Evolutionary conservation across 176 grass and related monocot species (phyloP), one percentile per base, ranked within the genome.

Genomic region (Oryza meyeriana): DNA sequence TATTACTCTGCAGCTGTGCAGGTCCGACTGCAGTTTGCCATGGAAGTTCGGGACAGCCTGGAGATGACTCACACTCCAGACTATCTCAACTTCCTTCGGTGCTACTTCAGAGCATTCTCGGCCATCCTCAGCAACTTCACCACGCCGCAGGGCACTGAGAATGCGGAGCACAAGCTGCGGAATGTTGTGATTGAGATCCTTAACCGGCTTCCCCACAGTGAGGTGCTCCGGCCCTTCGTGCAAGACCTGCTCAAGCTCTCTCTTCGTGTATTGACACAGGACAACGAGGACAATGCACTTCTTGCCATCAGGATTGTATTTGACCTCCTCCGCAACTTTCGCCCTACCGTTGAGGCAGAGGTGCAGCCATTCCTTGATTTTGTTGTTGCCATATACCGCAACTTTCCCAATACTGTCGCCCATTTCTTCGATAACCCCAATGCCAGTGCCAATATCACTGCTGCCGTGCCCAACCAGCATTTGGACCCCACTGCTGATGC

Each of bases 311-410:
- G 97, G 69, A 96, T 99, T 66, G 90, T 99, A 10, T 99, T 99
- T 42, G 97, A 99, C 36, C 91, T 99, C 70, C 91, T 99, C 28
- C 93, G 97, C 52, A 99, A 99, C 79, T 99, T 99, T 83, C 93
- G 97, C 27, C 97, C 97, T 72, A 95, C 97, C 12, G 93, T 99
- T 29, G 97, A 99, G 85, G 90, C 97, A 33, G 97, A 99, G 85
- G 97, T 99, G 55, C 93, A 99, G 83, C 97, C 97, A 16, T 99
- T 99, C 69, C 85, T 99, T 69, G 97, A 99, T 65, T 99, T 99
- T 64, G 97, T 99, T 65, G 79, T 90, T 72, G 16, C 33, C 18
- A 99, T 99, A 88, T 99, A 99, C 87, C 83, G 85, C 32, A 96
- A 92, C 32, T 96, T 99, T 69, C 82, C 89, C 16, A 17, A 14